Evolutionary conservation across 2,329 filamentous ascomycete species (phyloP), one percentile per base, ranked within the genome.

Genomic region (Pezicula rhizophila): DNA sequence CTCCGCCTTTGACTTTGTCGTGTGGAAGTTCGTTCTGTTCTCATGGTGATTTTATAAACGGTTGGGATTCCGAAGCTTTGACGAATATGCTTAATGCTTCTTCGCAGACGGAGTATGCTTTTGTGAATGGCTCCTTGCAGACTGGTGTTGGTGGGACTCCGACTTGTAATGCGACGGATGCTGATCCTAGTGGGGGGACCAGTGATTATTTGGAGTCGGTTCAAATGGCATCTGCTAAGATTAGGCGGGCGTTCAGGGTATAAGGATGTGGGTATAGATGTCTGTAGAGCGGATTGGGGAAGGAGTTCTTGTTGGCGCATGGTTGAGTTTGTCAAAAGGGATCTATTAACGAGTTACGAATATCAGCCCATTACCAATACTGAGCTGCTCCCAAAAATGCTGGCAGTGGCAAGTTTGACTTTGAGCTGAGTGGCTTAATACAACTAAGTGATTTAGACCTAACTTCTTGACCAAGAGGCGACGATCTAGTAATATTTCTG

Each of bases 31-130:
- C 67, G 0, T 73, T 63, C 56, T 70, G 68, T 64, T 64, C 61
- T 3, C 72, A 75, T 53, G 71, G 72, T 3, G 72, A 75, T 54
- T 74, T 75, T 45, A 71, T 75, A 58, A 74, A 74, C 35, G 72
- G 66, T 5, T 75, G 72, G 72, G 61, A 67, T 2, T 56, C 58
- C 12, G 69, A 73, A 47, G 66, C 64, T 0, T 70, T 69, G 0
- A 39, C 58, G 48, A 70, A 70, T 48, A 71, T 74, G 70, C 52
- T 74, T 11, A 60, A 56, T 26, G 63, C 69, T 1, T 68, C 42
- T 17, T 18, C 25, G 35, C 26, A 42, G 45, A 69, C 70, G 57
- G 51, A 68, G n/a, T 73, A 68, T 38, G 52, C 50, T 7, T 50
- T 56, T 10, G 66, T 73, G 10, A 52, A 64, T 39, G 70, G 70